phyloP scores from a whole-genome alignment of 2,329 filamentous ascomycete genomes.

The Cordyceps cateniannulata region DNA sequence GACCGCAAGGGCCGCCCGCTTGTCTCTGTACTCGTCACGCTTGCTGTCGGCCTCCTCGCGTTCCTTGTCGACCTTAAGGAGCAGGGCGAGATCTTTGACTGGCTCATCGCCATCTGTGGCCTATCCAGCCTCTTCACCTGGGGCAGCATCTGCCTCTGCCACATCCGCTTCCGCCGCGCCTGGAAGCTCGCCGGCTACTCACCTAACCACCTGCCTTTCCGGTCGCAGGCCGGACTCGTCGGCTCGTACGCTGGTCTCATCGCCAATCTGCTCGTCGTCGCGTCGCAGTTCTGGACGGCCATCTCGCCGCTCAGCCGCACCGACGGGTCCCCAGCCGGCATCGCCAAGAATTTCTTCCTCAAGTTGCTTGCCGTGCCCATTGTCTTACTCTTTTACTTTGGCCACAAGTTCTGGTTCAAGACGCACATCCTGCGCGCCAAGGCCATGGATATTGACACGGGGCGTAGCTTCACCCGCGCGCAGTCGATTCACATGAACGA shows the following conservation, averaged over 20 bases:
- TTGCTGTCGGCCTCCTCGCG: conserved; percentile 38
- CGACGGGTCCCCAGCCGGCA: conserved; percentile 12
- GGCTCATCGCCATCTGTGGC: conserved; percentile 56
- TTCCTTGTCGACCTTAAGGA: conserved; percentile 35
- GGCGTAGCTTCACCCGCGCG: conserved; percentile 37
- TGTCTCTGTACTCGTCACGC: conserved; percentile 33
- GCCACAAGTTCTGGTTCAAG: conserved; percentile 60
- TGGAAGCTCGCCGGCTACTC: conserved; percentile 41
- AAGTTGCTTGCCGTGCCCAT: conserved; percentile 57
- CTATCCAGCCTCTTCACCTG: conserved; percentile 59
- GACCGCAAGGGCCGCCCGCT: conserved; percentile 44
- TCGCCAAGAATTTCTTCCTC: conserved; percentile 57
- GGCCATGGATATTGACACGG: conserved; percentile 73
- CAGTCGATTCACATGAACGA: conserved; percentile 22
- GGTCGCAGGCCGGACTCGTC: conserved; percentile 62
- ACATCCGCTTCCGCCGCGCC: conserved; percentile 68
- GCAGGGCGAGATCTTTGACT: conserved; percentile 49
- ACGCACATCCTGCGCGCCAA: conserved; percentile 55
- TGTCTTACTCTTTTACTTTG: conserved; percentile 54
- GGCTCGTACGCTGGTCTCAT: conserved; percentile 69
- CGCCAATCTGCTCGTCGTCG: conserved; percentile 63
- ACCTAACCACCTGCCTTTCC: conserved; percentile 66
- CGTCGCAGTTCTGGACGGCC: conserved; percentile 70
- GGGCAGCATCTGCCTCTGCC: conserved; percentile 69
- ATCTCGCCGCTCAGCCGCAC: conserved; percentile 23